Conservation (phyloP, 345 rosid genomes). For the Dimocarpus longan region DNA sequence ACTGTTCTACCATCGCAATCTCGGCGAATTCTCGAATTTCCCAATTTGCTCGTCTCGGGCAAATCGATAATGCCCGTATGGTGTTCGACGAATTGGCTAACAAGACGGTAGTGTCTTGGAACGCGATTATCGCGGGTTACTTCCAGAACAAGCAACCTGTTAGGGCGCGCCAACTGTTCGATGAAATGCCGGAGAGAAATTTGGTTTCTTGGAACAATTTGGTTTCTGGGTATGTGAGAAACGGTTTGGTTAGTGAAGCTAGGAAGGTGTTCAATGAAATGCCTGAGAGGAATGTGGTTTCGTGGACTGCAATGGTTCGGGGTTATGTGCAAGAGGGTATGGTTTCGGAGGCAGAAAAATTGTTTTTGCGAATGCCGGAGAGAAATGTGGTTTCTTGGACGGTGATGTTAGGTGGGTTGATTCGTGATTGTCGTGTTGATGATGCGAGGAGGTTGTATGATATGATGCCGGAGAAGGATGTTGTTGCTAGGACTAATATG, state of each 20-base stretch:
- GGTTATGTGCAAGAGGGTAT: slow-evolving; percentile 69
- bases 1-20: slow-evolving; percentile 26
- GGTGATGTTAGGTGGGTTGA: slow-evolving; percentile 77
- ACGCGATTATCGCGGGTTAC: slow-evolving; percentile 58
- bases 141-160: slow-evolving; percentile 52
- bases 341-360: slow-evolving; percentile 53
- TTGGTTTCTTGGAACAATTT: slow-evolving; percentile 73
- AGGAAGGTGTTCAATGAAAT: slow-evolving; percentile 57
- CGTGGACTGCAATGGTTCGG: slow-evolving; percentile 77
- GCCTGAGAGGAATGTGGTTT: slow-evolving; percentile 68
- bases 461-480: slow-evolving; percentile 76
- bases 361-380: slow-evolving; percentile 80
- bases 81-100: slow-evolving; percentile 55
- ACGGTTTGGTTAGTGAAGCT: slow-evolving; percentile 59
- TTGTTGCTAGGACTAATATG: slow-evolving; percentile 78
- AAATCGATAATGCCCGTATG: slow-evolving; percentile 54
- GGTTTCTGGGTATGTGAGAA: slow-evolving; percentile 65
- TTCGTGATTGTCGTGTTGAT: slow-evolving; percentile 53
- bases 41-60: slow-evolving; percentile 50
- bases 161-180: slow-evolving; percentile 59
- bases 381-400: slow-evolving; percentile 83
- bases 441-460: slow-evolving; percentile 63
- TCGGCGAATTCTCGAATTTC: slow-evolving; percentile 49
- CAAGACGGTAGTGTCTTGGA: slow-evolving; percentile 60
- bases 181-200: slow-evolving; percentile 70